Base-by-base conservation (phyloP, 345 rosid species). In the Rhodamnia rubescens region DNA sequence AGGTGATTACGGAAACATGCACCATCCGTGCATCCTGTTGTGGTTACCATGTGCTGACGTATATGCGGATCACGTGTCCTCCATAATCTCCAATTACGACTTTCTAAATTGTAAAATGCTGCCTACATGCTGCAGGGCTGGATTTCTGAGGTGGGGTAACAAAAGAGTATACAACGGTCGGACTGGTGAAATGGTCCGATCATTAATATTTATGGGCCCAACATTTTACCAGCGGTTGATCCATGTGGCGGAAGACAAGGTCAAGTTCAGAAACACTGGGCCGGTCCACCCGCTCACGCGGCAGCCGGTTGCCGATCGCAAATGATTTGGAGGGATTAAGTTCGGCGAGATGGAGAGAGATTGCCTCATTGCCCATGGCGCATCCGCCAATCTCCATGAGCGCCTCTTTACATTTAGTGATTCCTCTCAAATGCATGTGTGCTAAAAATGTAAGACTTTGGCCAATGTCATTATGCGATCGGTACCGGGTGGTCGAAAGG, bases 261-360 rank as follows among this genome's bases (percentile, higher is more conserved):
- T 96, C 36, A 97, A 96, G 29, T 97, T 96, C 87, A 92, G 98
- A 29, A 97, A 97, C 92, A 96, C 98, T 1, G 99, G 99, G 18
- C 97, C 98, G 5, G 96, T 96, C 16, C 98, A 96, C 90, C 99
- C 98, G 1, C 98, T 97, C 82, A 94, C 99, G 5, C 90, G 96
- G 53, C 99, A 95, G 90, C 98, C 97, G 5, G 98, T 97, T 36
- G 94, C 97, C 8, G 98, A 97, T 85, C 88, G 98, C 49, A 97
- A 97, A 87, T 89, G 96, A 15, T 96, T 92, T 55, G 99, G 97
- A 3, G 99, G 99, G 8, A 90, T 96, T 86, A 94, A 95, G 88
- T 95, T 97, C 20, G 98, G 98, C 21, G 99, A 96, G 87, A 97
- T 97, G 98, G 98, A 96, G 88, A 91, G 95, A 8, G 98, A 96